A percentile compares a stretch with the other conserved stretches of the same genome.
Evolutionary conservation across 2,329 filamentous ascomycete genomes (phyloP).

Genomic region (Pseudocercospora fijiensis): DNA sequence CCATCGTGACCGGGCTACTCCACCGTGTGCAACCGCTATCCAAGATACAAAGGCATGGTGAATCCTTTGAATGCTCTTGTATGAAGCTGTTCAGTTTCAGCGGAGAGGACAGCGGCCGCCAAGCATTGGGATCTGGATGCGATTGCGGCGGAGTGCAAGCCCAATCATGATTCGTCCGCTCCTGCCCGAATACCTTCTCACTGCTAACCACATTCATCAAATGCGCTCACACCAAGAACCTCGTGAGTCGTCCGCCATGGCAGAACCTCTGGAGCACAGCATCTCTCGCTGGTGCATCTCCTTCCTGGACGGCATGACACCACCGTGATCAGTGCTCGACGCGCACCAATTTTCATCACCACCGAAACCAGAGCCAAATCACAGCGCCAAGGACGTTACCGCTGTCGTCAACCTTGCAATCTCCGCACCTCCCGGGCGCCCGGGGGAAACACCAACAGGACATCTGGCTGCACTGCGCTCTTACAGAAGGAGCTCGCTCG

Average conservation of each 20-base stretch:
- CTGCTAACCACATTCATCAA: not conserved
- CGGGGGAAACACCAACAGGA: not conserved
- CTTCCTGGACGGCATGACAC: not conserved
- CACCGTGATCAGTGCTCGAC: not conserved
- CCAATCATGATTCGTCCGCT: not conserved
- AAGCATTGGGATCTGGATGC: not conserved
- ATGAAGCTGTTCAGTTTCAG: not conserved
- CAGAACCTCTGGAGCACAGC: not conserved
- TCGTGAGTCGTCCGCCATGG: not conserved
- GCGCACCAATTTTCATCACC: not conserved
- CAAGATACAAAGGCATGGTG: not conserved
- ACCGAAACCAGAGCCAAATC: not conserved
- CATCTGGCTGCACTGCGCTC: not conserved
- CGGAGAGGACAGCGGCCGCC: not conserved
- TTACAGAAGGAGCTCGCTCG: not conserved
- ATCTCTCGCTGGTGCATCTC: not conserved
- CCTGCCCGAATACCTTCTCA: not conserved
- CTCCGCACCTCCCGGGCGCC: slow-evolving; percentile 1
- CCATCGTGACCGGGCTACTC: not conserved
- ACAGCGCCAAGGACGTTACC: not conserved
- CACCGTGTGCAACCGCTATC: not conserved
- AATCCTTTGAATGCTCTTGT: not conserved
- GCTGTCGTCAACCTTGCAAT: not conserved
- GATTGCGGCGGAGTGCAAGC: not conserved
- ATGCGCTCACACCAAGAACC: not conserved